A percentile compares a stretch with the other conserved stretches of the same genome.
Conservation (phyloP, 768 basidiomycete species). For the Pleurotus giganteus region DNA sequence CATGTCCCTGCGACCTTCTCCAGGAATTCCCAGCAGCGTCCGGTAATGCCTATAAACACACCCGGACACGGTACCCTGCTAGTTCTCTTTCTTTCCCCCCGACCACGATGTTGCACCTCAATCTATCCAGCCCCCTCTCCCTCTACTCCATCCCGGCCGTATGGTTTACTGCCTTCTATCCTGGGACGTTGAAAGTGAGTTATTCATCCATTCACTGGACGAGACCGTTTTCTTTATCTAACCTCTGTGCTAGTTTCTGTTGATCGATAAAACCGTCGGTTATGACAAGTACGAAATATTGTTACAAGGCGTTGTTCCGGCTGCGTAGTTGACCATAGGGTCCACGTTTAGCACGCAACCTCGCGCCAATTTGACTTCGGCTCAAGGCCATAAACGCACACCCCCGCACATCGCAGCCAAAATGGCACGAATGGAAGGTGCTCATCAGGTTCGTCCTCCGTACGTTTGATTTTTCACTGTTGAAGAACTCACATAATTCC, state of each 20-base stretch:
- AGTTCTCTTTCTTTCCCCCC: too few relatives aligned
- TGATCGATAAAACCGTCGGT: constrained; percentile 25
- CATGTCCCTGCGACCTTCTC: too few relatives aligned
- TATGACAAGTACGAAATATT: constrained; percentile 31
- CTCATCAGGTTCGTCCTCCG: constrained; percentile 20
- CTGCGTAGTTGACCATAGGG: too few relatives aligned
- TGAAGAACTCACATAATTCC: background rate
- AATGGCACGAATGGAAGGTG: constrained; percentile 34
- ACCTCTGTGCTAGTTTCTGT: constrained; percentile 24
- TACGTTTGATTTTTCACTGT: background rate
- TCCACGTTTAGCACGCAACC: constrained; percentile 28
- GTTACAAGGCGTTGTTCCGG: too few relatives aligned
- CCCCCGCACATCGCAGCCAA: constrained; percentile 20
- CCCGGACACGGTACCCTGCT: too few relatives aligned
- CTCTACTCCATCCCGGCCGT: constrained; percentile 28
- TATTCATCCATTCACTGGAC: background rate
- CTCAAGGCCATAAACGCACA: constrained; percentile 22
- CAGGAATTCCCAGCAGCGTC: too few relatives aligned
- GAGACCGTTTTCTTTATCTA: too few relatives aligned
- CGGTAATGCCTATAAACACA: too few relatives aligned
- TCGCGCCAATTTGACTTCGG: constrained; percentile 23
- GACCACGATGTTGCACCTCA: background rate
- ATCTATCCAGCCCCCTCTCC: constrained; percentile 20
- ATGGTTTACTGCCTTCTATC: constrained; percentile 23
- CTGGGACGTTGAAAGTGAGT: constrained; percentile 21